These are phyloP conservation scores for Phaeolepiota aurea DNA, from an alignment of 768 basidiomycete genomes.

Conservation along the genomic window DNA sequence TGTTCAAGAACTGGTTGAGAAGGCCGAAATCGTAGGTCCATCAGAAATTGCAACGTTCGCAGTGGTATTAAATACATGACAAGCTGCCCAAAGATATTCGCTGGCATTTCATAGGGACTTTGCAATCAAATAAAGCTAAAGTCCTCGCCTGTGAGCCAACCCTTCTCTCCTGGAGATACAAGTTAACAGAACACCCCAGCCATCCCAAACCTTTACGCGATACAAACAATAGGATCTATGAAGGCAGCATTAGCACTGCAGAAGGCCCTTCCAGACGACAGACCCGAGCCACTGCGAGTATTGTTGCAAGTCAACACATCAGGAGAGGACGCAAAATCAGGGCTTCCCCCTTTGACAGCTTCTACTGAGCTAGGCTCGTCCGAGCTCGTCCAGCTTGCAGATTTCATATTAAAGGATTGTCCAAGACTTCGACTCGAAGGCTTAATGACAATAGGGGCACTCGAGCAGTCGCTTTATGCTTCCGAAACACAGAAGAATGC, in stretches of 20 bases:
- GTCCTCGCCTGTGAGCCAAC: conserved; percentile 60
- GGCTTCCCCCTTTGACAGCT: conserved; percentile 52
- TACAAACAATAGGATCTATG: conserved; percentile 79
- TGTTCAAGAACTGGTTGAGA: conserved; percentile 86
- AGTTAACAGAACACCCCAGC: conserved; percentile 32
- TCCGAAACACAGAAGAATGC: conserved; percentile 38
- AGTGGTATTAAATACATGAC: background rate
- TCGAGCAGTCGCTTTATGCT: conserved; percentile 56
- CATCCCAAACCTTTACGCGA: conserved; percentile 78
- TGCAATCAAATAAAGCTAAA: conserved; percentile 94
- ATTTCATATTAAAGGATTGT: conserved; percentile 63
- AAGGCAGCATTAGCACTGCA: conserved; percentile 79
- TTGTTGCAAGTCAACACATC: conserved; percentile 95
- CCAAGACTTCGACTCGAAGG: conserved; percentile 73
- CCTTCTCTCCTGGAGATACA: background rate
- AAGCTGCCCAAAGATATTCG: conserved; percentile 84
- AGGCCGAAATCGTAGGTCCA: conserved; percentile 57
- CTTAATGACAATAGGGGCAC: conserved; percentile 95
- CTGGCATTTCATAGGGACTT: conserved; percentile 95
- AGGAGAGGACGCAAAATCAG: conserved; percentile 86
- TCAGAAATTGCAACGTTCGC: background rate
- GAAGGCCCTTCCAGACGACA: conserved; percentile 54
- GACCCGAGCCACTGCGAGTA: conserved; percentile 60
- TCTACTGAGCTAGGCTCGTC: conserved; percentile 22
- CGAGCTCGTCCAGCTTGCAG: conserved; percentile 61